Conservation (phyloP, 2,329 filamentous ascomycete species). For the Tolypocladium cylindrosporum region DNA sequence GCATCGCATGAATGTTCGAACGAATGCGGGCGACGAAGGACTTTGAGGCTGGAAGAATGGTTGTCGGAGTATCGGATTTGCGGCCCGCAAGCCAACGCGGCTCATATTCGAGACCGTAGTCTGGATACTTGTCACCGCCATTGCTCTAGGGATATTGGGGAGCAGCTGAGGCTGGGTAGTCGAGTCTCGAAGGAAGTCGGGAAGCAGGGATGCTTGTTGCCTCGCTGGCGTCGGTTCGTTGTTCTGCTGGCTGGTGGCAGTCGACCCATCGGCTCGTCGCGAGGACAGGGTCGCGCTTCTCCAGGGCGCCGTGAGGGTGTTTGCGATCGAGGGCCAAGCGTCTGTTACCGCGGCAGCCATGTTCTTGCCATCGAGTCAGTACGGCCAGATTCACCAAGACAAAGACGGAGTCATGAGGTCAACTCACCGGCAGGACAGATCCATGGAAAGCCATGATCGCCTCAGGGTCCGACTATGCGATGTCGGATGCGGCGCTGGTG, state of each 20-base stretch:
- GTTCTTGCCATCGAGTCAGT: constrained; percentile 14
- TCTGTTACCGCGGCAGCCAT: constrained; percentile 33
- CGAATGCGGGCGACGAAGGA: constrained; percentile 9
- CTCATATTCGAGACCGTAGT: constrained; percentile 13
- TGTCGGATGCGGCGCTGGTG: background rate
- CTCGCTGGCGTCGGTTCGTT: constrained; percentile 3
- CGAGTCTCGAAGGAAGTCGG: constrained; percentile 17
- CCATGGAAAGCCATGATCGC: constrained; percentile 16
- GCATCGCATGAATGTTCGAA: constrained; percentile 14
- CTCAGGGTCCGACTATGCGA: background rate
- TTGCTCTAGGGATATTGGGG: background rate
- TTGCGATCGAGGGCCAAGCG: constrained; percentile 35
- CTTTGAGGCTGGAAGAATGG: constrained; percentile 13
- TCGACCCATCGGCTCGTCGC: constrained; percentile 5
- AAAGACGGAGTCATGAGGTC: background rate
- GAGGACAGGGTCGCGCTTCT: constrained; percentile 7
- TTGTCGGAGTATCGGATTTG: constrained; percentile 16
- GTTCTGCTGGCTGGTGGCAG: constrained; percentile 3
- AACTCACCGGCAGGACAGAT: constrained; percentile 18
- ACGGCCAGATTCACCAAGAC: background rate
- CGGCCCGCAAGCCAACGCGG: constrained; percentile 17
- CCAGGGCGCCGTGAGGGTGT: constrained; percentile 26
- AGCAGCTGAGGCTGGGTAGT: constrained; percentile 1
- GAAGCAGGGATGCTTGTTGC: constrained; percentile 10
- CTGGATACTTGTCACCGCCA: constrained; percentile 7